phyloP scores from a whole-genome alignment of 129 eudicot species.

The Artemisia argyi region DNA sequence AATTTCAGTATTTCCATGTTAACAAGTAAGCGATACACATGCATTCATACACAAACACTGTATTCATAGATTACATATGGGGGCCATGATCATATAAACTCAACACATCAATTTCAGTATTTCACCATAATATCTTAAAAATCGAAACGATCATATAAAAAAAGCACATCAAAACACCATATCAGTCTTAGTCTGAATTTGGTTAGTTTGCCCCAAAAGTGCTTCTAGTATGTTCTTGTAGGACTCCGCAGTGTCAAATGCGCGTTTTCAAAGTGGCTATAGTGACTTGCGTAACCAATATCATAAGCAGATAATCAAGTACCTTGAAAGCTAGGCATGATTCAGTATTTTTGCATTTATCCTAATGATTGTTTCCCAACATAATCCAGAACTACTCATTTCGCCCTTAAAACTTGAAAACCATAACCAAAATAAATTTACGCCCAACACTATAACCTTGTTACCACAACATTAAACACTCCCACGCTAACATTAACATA shows the following conservation, averaged over 20 bases:
- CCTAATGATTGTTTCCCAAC: background rate
- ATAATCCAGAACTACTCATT: background rate
- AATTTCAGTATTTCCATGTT: no score
- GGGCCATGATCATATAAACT: no score
- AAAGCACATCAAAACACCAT: background rate
- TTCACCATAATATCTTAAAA: no score
- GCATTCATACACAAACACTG: no score
- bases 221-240: no score
- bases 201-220: no score
- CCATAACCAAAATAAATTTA: background rate
- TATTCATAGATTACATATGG: no score
- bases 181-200: background rate
- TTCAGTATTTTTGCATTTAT: background rate
- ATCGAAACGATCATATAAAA: background rate
- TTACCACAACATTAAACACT: background rate
- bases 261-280: background rate
- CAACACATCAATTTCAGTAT: no score
- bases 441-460: no score
- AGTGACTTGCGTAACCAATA: background rate
- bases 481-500: background rate
- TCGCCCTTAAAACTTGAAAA: background rate
- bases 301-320: background rate
- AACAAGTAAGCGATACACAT: no score
- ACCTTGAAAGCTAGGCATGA: background rate
- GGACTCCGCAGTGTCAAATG: background rate